Percentiles rank a stretch among this genome's conserved stretches.
Evolutionary conservation across 2,329 filamentous ascomycete genomes (phyloP).

Genomic region (Epichloe brachyelytri): DNA sequence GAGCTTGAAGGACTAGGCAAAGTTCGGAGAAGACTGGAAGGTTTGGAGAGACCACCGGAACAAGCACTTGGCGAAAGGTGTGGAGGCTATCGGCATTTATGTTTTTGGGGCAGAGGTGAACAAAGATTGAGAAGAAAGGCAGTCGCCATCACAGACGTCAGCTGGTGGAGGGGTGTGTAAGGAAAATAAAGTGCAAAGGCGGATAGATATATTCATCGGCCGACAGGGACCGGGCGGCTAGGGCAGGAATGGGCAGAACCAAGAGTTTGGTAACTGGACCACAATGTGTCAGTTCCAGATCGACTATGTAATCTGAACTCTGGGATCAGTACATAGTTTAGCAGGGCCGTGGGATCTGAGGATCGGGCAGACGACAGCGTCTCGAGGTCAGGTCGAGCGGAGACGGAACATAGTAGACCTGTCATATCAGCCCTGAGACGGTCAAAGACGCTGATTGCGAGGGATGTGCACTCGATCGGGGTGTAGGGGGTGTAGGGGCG

Average conservation of each 20-base stretch:
- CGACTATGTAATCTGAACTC: conserved; percentile 7
- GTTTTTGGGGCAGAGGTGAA: conserved; percentile 13
- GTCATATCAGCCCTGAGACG: conserved; percentile 23
- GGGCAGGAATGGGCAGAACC: conserved; percentile 10
- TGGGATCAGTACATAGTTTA: conserved; percentile 3
- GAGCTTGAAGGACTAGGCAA: background rate
- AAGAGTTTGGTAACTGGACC: conserved; percentile 9
- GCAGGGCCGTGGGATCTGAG: conserved; percentile 8
- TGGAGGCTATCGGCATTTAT: conserved; percentile 22
- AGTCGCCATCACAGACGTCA: background rate
- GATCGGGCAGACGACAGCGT: conserved; percentile 15
- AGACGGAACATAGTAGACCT: conserved; percentile 18
- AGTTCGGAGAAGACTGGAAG: background rate
- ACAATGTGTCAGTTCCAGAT: conserved; percentile 6
- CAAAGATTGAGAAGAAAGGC: background rate
- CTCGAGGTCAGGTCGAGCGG: conserved; percentile 10
- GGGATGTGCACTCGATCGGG: conserved; percentile 1
- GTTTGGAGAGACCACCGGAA: background rate
- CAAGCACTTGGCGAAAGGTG: background rate
- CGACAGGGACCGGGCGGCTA: conserved; percentile 5
- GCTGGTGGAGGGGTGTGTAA: conserved; percentile 1
- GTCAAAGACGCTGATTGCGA: conserved; percentile 10
- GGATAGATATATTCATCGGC: conserved; percentile 1
- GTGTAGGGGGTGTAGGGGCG: background rate
- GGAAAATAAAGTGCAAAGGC: background rate